Evolutionary conservation across 495 filamentous ascomycete species (phyloP).

Genomic region (Penicillium odoratum): DNA sequence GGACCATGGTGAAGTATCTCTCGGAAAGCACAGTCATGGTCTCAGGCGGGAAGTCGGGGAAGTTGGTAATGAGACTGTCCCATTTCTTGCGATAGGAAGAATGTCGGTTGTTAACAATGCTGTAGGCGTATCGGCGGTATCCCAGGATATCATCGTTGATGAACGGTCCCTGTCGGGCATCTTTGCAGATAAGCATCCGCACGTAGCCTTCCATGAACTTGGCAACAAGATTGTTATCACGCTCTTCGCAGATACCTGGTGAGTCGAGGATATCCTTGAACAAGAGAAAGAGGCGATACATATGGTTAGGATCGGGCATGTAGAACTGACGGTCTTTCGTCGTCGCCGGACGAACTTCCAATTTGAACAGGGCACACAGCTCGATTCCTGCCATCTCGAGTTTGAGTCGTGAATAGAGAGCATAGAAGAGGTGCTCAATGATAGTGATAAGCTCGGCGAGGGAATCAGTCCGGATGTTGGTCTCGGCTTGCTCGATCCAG

Average conservation of each 20-base stretch:
- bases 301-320: slow-evolving; percentile 34
- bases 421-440: slow-evolving; percentile 39
- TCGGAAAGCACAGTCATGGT: slow-evolving; percentile 34
- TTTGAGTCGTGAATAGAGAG: slow-evolving; percentile 36
- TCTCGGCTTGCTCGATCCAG: slow-evolving; percentile 33
- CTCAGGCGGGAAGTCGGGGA: slow-evolving; percentile 27
- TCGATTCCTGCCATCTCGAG: slow-evolving; percentile 41
- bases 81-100: slow-evolving; percentile 34
- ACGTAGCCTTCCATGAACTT: slow-evolving; percentile 31
- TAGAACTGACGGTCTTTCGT: slow-evolving; percentile 13
- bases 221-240: slow-evolving; percentile 25
- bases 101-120: slow-evolving; percentile 17
- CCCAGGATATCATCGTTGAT: slow-evolving; percentile 30
- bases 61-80: slow-evolving; percentile 25
- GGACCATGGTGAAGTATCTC: slow-evolving; percentile 33
- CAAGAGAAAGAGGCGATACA: slow-evolving; percentile 32
- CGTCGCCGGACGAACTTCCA: slow-evolving; percentile 17
- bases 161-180: slow-evolving; percentile 5
- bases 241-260: slow-evolving; percentile 22
- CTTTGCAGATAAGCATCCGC: slow-evolving; percentile 16
- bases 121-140: slow-evolving; percentile 32
- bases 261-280: slow-evolving; percentile 38
- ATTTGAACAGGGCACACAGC: slow-evolving; percentile 30
- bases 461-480: slow-evolving; percentile 22
- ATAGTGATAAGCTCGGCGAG: slow-evolving; percentile 30